These are phyloP conservation scores for Lentithecium fluviatile DNA, from an alignment of 495 filamentous ascomycete genomes.

Conservation along the genomic window DNA sequence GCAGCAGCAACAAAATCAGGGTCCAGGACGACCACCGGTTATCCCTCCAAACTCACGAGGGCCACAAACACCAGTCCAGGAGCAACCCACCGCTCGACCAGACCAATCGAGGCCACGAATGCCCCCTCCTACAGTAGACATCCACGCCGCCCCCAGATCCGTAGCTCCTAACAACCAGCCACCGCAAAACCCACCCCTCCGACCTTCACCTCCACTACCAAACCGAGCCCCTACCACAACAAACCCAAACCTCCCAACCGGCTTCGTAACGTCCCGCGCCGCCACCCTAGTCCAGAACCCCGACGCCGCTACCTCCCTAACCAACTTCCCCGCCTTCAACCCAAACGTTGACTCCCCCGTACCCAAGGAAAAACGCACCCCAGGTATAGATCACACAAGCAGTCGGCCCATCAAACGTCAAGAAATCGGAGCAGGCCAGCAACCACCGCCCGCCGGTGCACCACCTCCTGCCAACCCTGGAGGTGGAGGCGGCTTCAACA, in stretches of 20 bases:
- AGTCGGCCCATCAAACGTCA: constrained; percentile 61
- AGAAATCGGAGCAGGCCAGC: constrained; percentile 45
- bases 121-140: constrained; percentile 25
- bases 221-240: constrained; percentile 5
- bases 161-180: constrained; percentile 6
- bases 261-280: constrained; percentile 77
- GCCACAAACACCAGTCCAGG: constrained; percentile 31
- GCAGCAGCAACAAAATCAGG: constrained; percentile 37
- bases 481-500: constrained; percentile 1
- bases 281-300: constrained; percentile 47
- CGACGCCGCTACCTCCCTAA: constrained; percentile 38
- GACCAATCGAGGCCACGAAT: constrained; percentile 16
- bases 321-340: constrained; percentile 67
- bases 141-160: constrained; percentile 23
- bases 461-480: constrained; percentile 11
- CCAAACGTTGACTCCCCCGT: constrained; percentile 80
- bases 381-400: constrained; percentile 79
- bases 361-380: constrained; percentile 70
- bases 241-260: constrained; percentile 42
- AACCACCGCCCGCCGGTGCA: constrained; percentile 30
- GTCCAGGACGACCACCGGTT: constrained; percentile 4
- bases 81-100: constrained; percentile 9
- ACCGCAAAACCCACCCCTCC: constrained; percentile 13
- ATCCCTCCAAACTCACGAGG: constrained; percentile 31
- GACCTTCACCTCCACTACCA: constrained; percentile 11